Base-by-base conservation (phyloP, 306 rosid species). In the Arachis hypogaea region DNA sequence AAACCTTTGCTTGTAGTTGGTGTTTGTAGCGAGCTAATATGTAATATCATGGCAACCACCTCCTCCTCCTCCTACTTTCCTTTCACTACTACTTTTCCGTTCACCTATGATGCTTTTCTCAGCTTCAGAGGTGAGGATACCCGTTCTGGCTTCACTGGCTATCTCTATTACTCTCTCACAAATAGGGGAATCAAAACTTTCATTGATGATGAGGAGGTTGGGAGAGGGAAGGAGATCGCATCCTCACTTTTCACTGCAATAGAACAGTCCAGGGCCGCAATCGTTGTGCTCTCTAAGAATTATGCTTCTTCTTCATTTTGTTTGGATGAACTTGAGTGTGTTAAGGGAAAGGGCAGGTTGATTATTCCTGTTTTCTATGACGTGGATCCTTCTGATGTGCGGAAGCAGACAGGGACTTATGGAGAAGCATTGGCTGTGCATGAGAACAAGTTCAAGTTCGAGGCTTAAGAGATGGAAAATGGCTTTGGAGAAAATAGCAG, bases 181-280 rank as follows among this genome's bases (percentile, higher is more conserved):
- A 11, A 72, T 0, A 61, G 7, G 47, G 69, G 77, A 36, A 72
- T 72, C 60, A 4, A 40, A 9, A 10, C 69, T n/a, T 72, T 72
- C 41, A 47, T 47, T 4, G 60, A 72, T 8, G 77, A 72, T 6
- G 51, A 7, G 8, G 45, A 44, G 0, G 45, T 71, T 44, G 7
- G 0, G 1, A 43, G 57, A 71, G 75, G 75, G 2, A 55, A 58
- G 1, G 33, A 28, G n/a, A 71, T 71, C 50, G 29, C 5, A 7
- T 66, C 66, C 1, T 49, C 75, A 1, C 75, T 71, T 55, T 2
- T 11, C 46, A 58, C 14, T 4, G 66, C 68, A 28, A 36, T 72
- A 51, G 40, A 49, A 9, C 16, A 28, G 7, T 74, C 78, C 8
- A 63, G 78, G 38, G 43, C 9, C 29, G 54, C 54, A 36, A 64